phyloP scores from a whole-genome alignment of 352 stramenopile genomes.

The Pythium utonaiense region DNA sequence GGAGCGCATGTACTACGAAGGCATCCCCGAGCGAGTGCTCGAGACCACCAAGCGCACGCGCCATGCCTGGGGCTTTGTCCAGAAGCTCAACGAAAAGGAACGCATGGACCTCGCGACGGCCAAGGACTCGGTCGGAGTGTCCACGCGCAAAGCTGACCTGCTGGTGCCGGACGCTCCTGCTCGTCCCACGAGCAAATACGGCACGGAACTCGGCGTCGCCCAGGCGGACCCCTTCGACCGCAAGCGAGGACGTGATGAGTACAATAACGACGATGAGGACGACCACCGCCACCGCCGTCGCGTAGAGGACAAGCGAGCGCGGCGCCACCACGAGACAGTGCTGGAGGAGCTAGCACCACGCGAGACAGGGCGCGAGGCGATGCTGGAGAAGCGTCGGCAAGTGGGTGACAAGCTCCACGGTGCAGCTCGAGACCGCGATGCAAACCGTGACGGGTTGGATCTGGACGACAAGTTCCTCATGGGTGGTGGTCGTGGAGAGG shows the following conservation, averaged over 20 bases:
- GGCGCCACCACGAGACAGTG: constrained; percentile 39
- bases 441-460: constrained; percentile 57
- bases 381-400: constrained; percentile 57
- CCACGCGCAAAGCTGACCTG: constrained; percentile 53
- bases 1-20: constrained; percentile 59
- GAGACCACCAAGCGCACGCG: constrained; percentile 66
- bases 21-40: constrained; percentile 56
- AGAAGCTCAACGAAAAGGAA: constrained; percentile 57
- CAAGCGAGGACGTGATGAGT: background rate
- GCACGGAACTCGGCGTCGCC: background rate
- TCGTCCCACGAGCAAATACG: background rate
- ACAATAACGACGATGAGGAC: constrained; percentile 28
- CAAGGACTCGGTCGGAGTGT: constrained; percentile 69
- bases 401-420: constrained; percentile 45
- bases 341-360: constrained; percentile 63
- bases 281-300: constrained; percentile 20
- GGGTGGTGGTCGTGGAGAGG: constrained; percentile 28
- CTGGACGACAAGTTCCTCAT: constrained; percentile 71
- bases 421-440: constrained; percentile 56
- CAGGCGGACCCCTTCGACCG: background rate
- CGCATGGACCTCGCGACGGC: constrained; percentile 50
- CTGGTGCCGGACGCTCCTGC: constrained; percentile 15
- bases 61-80: constrained; percentile 65
- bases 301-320: constrained; percentile 23
- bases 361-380: constrained; percentile 57